phyloP scores from a whole-genome alignment of 208 protist genomes.

The Leishmania lainsoni region DNA sequence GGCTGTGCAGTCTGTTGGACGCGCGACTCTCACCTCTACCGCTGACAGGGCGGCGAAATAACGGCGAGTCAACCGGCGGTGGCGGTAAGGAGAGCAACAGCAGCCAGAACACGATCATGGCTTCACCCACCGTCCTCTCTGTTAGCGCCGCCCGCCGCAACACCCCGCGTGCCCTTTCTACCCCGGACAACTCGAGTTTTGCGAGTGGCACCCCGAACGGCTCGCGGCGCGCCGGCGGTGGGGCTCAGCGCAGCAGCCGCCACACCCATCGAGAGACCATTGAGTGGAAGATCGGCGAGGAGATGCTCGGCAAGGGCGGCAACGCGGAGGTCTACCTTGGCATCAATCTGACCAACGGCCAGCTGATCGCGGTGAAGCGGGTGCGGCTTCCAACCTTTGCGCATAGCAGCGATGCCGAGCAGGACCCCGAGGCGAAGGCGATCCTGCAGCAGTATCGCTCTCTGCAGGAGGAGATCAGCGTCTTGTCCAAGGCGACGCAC shows the following conservation, averaged over 20 bases:
- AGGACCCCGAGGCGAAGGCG: slow-evolving; percentile 55
- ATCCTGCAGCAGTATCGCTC: slow-evolving; percentile 84
- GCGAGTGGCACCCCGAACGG: slow-evolving; percentile 32
- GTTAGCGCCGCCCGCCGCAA: slow-evolving; percentile 27
- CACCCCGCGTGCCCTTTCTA: slow-evolving; percentile 44
- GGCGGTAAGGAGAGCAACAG: slow-evolving; percentile 24
- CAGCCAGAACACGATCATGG: slow-evolving; percentile 20
- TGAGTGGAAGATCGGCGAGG: slow-evolving; percentile 91
- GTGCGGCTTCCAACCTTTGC: slow-evolving; percentile 66
- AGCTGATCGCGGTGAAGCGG: slow-evolving; percentile 91
- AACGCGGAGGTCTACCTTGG: slow-evolving; percentile 90
- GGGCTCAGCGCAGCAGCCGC: slow-evolving; percentile 27
- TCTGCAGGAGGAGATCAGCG: slow-evolving; percentile 89
- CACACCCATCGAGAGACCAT: slow-evolving; percentile 72
- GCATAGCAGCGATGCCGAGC: slow-evolving; percentile 24
- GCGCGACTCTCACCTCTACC: slow-evolving; percentile 25
- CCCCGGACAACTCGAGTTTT: slow-evolving; percentile 50
- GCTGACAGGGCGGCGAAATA: slow-evolving; percentile 25
- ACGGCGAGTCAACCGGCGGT: slow-evolving; percentile 8
- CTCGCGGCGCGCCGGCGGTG: slow-evolving; percentile 11
- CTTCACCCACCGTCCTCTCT: slow-evolving; percentile 10
- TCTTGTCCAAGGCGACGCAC: slow-evolving; percentile 88
- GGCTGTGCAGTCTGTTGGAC: slow-evolving; percentile 22
- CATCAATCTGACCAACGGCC: slow-evolving; percentile 90
- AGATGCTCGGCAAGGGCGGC: slow-evolving; percentile 90